Conservation (phyloP, 2,329 filamentous ascomycete genomes). For the Apiospora arundinis region DNA sequence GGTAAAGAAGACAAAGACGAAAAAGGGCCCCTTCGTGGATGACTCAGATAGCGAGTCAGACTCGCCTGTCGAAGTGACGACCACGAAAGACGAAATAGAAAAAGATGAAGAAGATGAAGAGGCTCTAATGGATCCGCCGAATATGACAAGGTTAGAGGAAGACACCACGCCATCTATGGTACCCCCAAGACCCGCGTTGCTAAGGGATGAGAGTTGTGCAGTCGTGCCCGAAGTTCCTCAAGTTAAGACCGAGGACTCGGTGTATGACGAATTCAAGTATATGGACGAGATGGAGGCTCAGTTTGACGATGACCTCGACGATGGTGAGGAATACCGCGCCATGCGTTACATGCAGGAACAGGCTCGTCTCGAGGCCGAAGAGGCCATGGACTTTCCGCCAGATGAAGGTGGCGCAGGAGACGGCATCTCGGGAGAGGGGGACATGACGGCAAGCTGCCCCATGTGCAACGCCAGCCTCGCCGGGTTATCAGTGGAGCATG, state of each 20-base stretch:
- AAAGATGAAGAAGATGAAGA: neutral
- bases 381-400: conserved; percentile 50
- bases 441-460: conserved; percentile 65
- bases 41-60: conserved; percentile 66
- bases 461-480: conserved; percentile 74
- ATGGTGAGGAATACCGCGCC: conserved; percentile 70
- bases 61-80: neutral
- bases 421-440: conserved; percentile 36
- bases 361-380: conserved; percentile 67
- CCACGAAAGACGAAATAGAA: neutral
- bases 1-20: conserved; percentile 22
- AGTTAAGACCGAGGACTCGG: conserved; percentile 31
- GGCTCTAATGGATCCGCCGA: conserved; percentile 15
- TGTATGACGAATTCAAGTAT: conserved; percentile 43
- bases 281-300: conserved; percentile 62
- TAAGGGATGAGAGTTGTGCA: conserved; percentile 36
- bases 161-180: conserved; percentile 21
- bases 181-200: conserved; percentile 30
- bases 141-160: conserved; percentile 24
- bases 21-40: conserved; percentile 69
- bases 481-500: conserved; percentile 68
- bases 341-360: conserved; percentile 80
- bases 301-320: conserved; percentile 54
- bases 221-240: conserved; percentile 30
- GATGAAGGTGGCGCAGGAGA: conserved; percentile 38